Evolutionary conservation across 1,284 basidiomycete species (phyloP).

Genomic region (Boletus sp.): DNA sequence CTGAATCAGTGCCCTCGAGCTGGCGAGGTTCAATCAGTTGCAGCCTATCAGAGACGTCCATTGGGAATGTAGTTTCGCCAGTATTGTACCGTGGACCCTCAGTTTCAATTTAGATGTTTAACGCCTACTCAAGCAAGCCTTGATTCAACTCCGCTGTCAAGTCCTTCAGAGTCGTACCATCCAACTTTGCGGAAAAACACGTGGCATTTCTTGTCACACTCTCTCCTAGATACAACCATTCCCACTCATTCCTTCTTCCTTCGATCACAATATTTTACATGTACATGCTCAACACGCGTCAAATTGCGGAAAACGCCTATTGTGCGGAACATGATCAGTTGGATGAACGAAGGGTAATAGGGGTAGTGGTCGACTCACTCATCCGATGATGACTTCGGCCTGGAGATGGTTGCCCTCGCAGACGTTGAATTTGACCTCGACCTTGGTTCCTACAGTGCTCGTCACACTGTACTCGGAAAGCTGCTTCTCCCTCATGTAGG

Average conservation of each 20-base stretch:
- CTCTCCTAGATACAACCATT: background rate
- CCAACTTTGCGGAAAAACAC: background rate
- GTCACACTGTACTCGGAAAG: slow-evolving; percentile 8
- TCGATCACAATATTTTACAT: background rate
- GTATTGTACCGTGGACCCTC: too few species aligned
- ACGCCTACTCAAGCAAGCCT: too few species aligned
- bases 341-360: background rate
- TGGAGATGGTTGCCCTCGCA: slow-evolving; percentile 4
- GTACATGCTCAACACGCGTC: too few species aligned
- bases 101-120: too few species aligned
- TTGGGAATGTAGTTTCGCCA: too few species aligned
- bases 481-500: slow-evolving; percentile 23
- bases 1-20: too few species aligned
- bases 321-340: background rate
- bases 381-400: slow-evolving; percentile 12
- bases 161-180: too few species aligned
- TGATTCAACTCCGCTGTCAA: too few species aligned
- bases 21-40: too few species aligned
- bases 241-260: background rate
- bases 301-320: background rate
- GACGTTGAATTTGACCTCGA: slow-evolving; percentile 5
- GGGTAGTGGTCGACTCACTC: background rate
- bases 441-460: slow-evolving; percentile 4
- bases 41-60: too few species aligned
- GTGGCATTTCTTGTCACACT: background rate